phyloP scores from a whole-genome alignment of 768 basidiomycete species.

The Calocybe gangraenosa region DNA sequence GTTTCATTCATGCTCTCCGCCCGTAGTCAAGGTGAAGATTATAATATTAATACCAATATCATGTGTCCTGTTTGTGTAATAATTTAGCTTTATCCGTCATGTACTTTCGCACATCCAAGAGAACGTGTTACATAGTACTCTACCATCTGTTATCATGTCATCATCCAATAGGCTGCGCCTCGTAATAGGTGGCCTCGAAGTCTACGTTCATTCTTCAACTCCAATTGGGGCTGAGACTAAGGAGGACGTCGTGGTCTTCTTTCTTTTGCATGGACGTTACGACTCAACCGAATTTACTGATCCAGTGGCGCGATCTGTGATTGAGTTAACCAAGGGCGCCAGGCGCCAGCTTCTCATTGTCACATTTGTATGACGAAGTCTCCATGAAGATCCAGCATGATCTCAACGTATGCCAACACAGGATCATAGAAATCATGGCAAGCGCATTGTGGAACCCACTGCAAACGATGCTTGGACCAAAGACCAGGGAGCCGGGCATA shows the following conservation, averaged over 20 bases:
- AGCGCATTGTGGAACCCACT: conserved; percentile 25
- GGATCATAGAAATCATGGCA: conserved; percentile 47
- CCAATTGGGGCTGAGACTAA: conserved; percentile 8
- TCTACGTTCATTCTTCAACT: conserved; percentile 27
- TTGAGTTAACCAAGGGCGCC: conserved; percentile 13
- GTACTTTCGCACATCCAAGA: no score
- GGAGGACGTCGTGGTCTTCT: conserved; percentile 28
- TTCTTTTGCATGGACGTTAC: conserved; percentile 39
- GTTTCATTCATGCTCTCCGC: no score
- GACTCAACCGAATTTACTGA: conserved; percentile 26
- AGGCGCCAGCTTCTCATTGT: conserved; percentile 28
- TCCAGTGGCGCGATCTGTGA: conserved; percentile 21
- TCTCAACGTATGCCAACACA: conserved; percentile 10
- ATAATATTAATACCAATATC: no score
- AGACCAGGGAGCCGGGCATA: conserved; percentile 20
- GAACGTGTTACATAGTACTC: no score
- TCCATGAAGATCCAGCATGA: background rate
- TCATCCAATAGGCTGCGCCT: conserved; percentile 18
- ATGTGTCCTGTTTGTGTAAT: no score
- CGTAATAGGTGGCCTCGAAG: conserved; percentile 33
- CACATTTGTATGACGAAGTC: conserved; percentile 28
- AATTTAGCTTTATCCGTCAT: no score
- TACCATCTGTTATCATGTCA: conserved; percentile 4
- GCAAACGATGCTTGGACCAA: conserved; percentile 34
- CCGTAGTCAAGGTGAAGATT: no score